phyloP scores from a whole-genome alignment of 169 alveolate genomes.

The Eimeria acervulina region DNA sequence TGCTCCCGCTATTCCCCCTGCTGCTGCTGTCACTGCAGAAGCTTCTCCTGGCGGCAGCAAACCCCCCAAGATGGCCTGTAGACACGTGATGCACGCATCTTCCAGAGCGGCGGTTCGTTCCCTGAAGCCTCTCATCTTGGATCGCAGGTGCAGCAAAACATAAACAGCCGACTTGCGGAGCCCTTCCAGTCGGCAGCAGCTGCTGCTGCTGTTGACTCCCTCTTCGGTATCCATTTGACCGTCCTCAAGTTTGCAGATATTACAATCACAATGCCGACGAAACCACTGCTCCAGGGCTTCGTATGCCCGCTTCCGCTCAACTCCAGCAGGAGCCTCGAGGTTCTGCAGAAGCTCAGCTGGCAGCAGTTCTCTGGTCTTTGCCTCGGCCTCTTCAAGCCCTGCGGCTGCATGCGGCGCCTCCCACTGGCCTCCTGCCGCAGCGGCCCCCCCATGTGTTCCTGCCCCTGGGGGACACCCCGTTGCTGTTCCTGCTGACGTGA shows the following conservation, averaged over 20 bases:
- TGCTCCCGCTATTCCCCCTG: constrained; percentile 39
- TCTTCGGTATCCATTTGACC: constrained; percentile 62
- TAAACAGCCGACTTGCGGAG: constrained; percentile 62
- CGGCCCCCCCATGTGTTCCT: not conserved
- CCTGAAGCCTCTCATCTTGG: constrained; percentile 47
- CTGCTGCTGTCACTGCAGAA: constrained; percentile 13
- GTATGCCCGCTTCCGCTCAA: constrained; percentile 56
- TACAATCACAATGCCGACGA: constrained; percentile 71
- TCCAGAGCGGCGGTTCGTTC: constrained; percentile 49
- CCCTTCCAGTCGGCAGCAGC: constrained; percentile 35
- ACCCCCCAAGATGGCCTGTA: constrained; percentile 43
- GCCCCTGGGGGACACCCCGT: not conserved
- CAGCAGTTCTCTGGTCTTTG: constrained; percentile 36
- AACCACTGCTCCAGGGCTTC: constrained; percentile 60
- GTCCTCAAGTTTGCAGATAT: not conserved
- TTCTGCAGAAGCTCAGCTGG: constrained; percentile 56
- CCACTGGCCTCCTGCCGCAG: constrained; percentile 68
- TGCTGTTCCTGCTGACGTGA: not conserved
- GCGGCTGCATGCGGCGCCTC: constrained; percentile 71
- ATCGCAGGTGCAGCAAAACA: constrained; percentile 64
- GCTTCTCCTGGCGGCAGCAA: constrained; percentile 44
- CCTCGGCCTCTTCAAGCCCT: constrained; percentile 72
- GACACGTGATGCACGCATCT: constrained; percentile 70
- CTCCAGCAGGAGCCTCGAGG: constrained; percentile 49
- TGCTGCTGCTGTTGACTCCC: constrained; percentile 24